Evolutionary conservation across 2,329 filamentous ascomycete genomes (phyloP), one percentile per base, ranked within the genome.

Genomic region (Penicillium palitans): DNA sequence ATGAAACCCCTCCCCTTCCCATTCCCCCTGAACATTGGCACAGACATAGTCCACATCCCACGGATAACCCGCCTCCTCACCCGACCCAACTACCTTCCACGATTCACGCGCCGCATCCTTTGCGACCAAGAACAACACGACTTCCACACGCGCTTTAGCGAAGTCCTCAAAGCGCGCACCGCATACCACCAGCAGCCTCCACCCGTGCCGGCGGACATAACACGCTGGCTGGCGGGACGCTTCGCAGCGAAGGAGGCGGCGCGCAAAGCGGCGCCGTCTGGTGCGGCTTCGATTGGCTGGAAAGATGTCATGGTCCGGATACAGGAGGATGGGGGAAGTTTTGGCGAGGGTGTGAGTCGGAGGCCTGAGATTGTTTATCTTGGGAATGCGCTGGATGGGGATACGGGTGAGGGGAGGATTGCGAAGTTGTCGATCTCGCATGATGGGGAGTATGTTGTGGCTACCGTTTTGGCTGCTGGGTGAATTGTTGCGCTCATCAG

Each of bases 371-470:
- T 78, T 48, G 66, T 78, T 7, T 77, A 74, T 64, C 52, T 74
- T 61, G 65, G 64, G 19, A 39, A 31, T 37, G 17, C 31, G 17
- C 15, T 55, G 41, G 21, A 59, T 40, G 24, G 61, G 10, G 60
- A 51, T 41, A 67, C 64, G 49, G 66, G 65, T 24, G 64, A 63
- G 31, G 77, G 76, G n/a, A 83, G 86, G 63, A 79, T 85, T 50
- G 91, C 87, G 15, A 80, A 84, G 68, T 72, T 96, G 45, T 93
- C 89, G 59, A 96, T 97, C 66, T 95, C 89, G 68, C 93, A 97
- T 72, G 93, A 97, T 73, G 87, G 85, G 2, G 88, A 91, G 8
- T 96, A 92, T 75, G 91, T 91, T 29, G 69, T 79, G 66, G 79
- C 79, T 37, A 79, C 74, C 10, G 76, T 79, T 54, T 61, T 79